Percentiles rank a stretch among this genome's conserved stretches.
Conservation (phyloP, 129 eudicot species). For the Lonicera japonica region DNA sequence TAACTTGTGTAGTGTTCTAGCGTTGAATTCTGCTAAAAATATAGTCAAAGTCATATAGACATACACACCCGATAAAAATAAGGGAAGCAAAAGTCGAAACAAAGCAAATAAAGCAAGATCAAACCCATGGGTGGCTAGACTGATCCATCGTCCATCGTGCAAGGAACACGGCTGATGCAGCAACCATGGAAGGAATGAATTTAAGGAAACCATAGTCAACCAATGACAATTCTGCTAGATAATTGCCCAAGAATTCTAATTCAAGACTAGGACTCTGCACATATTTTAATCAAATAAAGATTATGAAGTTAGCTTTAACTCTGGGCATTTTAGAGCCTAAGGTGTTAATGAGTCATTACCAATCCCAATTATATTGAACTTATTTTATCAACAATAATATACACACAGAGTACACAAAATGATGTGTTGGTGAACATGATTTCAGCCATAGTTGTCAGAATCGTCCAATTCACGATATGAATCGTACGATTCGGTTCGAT, state of each 20-base stretch:
- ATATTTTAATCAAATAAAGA: constrained; percentile 6
- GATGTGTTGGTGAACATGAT: too few relatives aligned
- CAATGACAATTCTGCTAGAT: constrained; percentile 60
- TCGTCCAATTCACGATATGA: too few relatives aligned
- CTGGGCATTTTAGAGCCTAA: background rate
- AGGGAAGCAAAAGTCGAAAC: background rate
- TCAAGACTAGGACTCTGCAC: constrained; percentile 41
- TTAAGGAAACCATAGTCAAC: constrained; percentile 54
- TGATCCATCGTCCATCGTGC: constrained; percentile 77
- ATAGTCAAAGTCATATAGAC: constrained; percentile 1
- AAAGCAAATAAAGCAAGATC: constrained; percentile 4
- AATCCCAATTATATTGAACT: too few relatives aligned
- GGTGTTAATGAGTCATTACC: background rate
- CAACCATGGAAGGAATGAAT: constrained; percentile 57
- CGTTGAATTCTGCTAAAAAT: constrained; percentile 47
- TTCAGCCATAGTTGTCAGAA: too few relatives aligned
- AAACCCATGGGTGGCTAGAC: constrained; percentile 66
- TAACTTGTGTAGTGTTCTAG: constrained; percentile 56
- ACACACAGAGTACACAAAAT: too few relatives aligned
- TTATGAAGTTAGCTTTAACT: background rate
- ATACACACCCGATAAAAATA: background rate
- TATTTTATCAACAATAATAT: too few relatives aligned
- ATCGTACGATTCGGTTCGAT: too few relatives aligned
- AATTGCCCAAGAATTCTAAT: constrained; percentile 64
- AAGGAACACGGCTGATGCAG: constrained; percentile 77